Evolutionary conservation across 148 eudicot species (phyloP).

Genomic region (Fagopyrum esculentum): DNA sequence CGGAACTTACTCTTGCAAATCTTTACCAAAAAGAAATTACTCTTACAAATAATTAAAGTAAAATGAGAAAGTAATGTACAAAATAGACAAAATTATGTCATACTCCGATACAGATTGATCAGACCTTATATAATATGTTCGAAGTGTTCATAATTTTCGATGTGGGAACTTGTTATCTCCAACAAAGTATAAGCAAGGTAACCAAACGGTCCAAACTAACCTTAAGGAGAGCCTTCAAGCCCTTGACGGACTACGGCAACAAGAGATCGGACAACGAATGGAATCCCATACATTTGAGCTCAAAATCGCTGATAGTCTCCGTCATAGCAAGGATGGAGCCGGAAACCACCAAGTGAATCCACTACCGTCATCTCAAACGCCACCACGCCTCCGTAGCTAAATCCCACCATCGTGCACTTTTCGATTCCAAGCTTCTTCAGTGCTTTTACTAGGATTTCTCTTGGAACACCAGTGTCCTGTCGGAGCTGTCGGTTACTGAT

Average conservation of each 20-base stretch:
- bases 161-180: too few species aligned
- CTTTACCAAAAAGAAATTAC: too few species aligned
- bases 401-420: constrained; percentile 67
- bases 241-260: constrained; percentile 70
- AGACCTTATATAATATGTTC: too few species aligned
- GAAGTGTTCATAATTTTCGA: too few species aligned
- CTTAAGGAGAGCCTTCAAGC: constrained; percentile 70
- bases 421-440: constrained; percentile 53
- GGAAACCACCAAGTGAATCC: constrained; percentile 51
- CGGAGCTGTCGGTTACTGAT: constrained; percentile 34
- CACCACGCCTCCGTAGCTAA: constrained; percentile 95
- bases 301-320: constrained; percentile 54
- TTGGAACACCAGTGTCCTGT: constrained; percentile 32
- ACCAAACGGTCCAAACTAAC: constrained; percentile 18
- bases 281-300: constrained; percentile 55
- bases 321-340: constrained; percentile 90
- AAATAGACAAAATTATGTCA: too few species aligned
- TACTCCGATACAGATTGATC: too few species aligned
- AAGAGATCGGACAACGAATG: constrained; percentile 70
- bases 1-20: too few species aligned
- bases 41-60: too few species aligned
- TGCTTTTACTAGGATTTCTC: constrained; percentile 51
- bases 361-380: constrained; percentile 88
- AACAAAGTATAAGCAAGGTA: not conserved
- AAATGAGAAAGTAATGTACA: too few species aligned